These are phyloP conservation scores for Tolypocladium tropicale DNA, from an alignment of 2,329 filamentous ascomycete genomes.

Conservation along the genomic window DNA sequence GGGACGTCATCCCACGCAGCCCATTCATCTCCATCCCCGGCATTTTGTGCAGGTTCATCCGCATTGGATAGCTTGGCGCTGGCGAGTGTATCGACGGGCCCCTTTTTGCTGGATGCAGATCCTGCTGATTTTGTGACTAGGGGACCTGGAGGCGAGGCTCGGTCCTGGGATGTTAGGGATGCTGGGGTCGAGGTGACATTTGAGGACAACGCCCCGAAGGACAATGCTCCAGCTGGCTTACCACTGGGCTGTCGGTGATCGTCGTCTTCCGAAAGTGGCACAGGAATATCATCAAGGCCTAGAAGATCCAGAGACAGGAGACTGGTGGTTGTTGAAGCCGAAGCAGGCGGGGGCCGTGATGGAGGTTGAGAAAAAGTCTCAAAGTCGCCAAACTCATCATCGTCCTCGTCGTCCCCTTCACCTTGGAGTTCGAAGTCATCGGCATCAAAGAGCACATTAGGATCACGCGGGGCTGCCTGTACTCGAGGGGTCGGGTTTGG, in stretches of 20 bases:
- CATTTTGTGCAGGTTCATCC: slow-evolving; percentile 5
- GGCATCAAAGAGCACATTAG: slow-evolving; percentile 58
- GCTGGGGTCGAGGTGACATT: slow-evolving; percentile 36
- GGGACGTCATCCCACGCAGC: slow-evolving; percentile 38
- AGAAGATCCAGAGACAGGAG: slow-evolving; percentile 29
- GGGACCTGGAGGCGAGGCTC: slow-evolving; percentile 42
- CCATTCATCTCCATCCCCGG: slow-evolving; percentile 33
- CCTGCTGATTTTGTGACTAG: slow-evolving; percentile 32
- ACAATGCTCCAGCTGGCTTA: slow-evolving; percentile 19
- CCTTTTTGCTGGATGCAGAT: slow-evolving; percentile 20
- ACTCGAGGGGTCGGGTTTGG: slow-evolving; percentile 11
- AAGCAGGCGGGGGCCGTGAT: slow-evolving; percentile 3
- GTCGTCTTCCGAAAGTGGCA: slow-evolving; percentile 5
- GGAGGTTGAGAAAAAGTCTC: slow-evolving; percentile 30
- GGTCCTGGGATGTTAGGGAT: slow-evolving; percentile 41
- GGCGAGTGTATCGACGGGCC: slow-evolving; percentile 25
- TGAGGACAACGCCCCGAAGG: slow-evolving; percentile 15
- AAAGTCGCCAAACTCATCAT: slow-evolving; percentile 51
- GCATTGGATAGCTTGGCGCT: slow-evolving; percentile 32
- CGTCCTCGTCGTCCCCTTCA: slow-evolving; percentile 34
- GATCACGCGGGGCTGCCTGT: slow-evolving; percentile 20
- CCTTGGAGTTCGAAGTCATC: slow-evolving; percentile 38
- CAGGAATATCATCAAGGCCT: slow-evolving; percentile 23
- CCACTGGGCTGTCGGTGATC: slow-evolving; percentile 14
- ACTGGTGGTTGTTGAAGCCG: slow-evolving; percentile 9